phyloP scores from a whole-genome alignment of 805 yeast genomes.

The Hanseniaspora vineae region DNA sequence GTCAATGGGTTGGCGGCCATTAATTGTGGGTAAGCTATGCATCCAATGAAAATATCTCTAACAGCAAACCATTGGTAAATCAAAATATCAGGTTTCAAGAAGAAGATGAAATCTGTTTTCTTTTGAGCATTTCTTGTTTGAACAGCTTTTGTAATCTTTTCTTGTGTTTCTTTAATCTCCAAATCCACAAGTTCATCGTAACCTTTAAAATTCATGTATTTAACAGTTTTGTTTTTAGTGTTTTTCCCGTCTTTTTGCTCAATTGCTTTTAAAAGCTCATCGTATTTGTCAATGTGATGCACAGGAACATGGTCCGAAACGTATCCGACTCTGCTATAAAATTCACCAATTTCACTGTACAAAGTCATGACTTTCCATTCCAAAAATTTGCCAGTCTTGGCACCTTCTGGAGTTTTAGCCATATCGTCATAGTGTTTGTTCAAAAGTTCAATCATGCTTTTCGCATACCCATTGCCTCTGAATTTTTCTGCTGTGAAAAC shows the following conservation, averaged over 20 bases:
- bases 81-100: conserved; percentile 27
- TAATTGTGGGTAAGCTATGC: no score
- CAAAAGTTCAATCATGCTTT: conserved; percentile 29
- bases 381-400: conserved; percentile 17
- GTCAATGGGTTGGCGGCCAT: conserved; percentile 2
- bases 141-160: conserved; percentile 8
- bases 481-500: conserved; percentile 38
- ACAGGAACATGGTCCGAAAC: conserved; percentile 27
- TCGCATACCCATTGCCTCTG: conserved; percentile 47
- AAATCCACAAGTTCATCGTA: conserved; percentile 20
- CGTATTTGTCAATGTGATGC: conserved; percentile 19
- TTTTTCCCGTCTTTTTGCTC: neutral
- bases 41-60: conserved; percentile 24
- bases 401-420: conserved; percentile 4
- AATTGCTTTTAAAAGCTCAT: conserved; percentile 7
- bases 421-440: conserved; percentile 23
- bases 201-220: conserved; percentile 20
- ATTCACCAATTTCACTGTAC: conserved; percentile 65
- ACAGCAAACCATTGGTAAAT: conserved; percentile 31
- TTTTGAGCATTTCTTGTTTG: conserved; percentile 8
- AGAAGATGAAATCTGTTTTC: conserved; percentile 12
- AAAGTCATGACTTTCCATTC: conserved; percentile 29
- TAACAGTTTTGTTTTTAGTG: conserved; percentile 6
- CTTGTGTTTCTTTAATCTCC: conserved; percentile 14
- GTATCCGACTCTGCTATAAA: conserved; percentile 53